Evolutionary conservation across 2,329 filamentous ascomycete species (phyloP).

Genomic region (Aspergillus pseudoviridinutans): DNA sequence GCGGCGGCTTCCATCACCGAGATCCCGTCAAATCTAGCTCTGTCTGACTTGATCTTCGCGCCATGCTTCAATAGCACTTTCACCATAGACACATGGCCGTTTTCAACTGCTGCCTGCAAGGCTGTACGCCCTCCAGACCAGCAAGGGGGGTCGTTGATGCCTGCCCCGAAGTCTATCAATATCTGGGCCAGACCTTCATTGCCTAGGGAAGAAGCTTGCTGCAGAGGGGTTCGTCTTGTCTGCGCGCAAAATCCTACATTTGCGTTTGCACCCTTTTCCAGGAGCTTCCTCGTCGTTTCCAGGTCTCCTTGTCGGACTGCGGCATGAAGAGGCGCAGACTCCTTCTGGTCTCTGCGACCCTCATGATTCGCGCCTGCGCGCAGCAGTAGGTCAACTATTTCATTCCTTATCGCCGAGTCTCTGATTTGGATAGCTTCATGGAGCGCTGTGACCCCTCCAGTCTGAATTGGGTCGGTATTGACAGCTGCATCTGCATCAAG

Average conservation of each 20-base stretch:
- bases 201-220: slow-evolving; percentile 5
- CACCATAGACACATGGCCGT: slow-evolving; percentile 15
- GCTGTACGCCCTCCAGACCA: slow-evolving; percentile 23
- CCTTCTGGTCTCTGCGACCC: neutral
- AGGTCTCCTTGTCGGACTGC: slow-evolving; percentile 4
- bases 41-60: too few species aligned
- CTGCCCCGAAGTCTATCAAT: slow-evolving; percentile 11
- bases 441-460: slow-evolving; percentile 15
- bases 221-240: neutral
- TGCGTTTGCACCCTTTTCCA: slow-evolving; percentile 7
- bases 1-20: slow-evolving; percentile 9
- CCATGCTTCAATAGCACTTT: neutral
- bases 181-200: slow-evolving; percentile 5
- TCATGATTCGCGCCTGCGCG: slow-evolving; percentile 4
- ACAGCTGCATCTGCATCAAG: slow-evolving; percentile 16
- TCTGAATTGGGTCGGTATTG: slow-evolving; percentile 7
- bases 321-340: slow-evolving; percentile 4
- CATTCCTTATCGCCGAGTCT: slow-evolving; percentile 8
- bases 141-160: slow-evolving; percentile 3
- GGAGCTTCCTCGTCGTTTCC: slow-evolving; percentile 7
- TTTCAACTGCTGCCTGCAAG: slow-evolving; percentile 29
- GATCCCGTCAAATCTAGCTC: too few species aligned
- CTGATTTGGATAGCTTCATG: slow-evolving; percentile 15
- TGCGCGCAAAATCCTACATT: slow-evolving; percentile 7
- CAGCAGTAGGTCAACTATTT: slow-evolving; percentile 8